These are phyloP conservation scores for Trichoderma hamatum DNA, from an alignment of 2,329 filamentous ascomycete genomes.

Conservation along the genomic window DNA sequence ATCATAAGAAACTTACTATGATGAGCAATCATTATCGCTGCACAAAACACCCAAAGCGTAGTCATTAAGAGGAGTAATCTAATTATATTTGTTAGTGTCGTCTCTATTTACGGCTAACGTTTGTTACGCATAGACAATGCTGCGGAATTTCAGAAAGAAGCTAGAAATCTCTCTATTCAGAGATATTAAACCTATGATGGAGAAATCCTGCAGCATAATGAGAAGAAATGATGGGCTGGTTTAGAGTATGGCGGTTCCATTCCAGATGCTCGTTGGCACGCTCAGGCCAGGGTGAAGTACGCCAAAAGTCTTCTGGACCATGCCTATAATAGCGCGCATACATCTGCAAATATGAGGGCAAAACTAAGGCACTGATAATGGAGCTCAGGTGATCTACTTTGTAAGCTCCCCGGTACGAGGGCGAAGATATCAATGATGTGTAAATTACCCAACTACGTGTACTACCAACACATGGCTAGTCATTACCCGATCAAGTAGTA, in stretches of 20 bases:
- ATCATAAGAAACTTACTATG: too few species aligned
- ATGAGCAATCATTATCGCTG: too few species aligned
- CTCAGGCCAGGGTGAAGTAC: not conserved
- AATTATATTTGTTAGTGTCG: too few species aligned
- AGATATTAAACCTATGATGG: too few species aligned
- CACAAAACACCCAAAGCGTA: too few species aligned
- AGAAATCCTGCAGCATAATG: too few species aligned
- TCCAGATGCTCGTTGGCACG: not conserved
- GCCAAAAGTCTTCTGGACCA: not conserved
- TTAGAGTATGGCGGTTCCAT: too few species aligned
- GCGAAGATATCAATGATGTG: not conserved
- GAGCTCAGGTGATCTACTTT: not conserved
- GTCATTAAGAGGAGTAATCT: too few species aligned
- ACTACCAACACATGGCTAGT: not conserved
- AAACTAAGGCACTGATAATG: not conserved
- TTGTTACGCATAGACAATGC: too few species aligned
- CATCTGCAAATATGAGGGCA: not conserved
- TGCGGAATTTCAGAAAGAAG: too few species aligned
- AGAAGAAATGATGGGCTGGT: not conserved
- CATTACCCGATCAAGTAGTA: not conserved
- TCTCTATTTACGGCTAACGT: too few species aligned
- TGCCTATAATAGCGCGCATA: not conserved
- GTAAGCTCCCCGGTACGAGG: not conserved
- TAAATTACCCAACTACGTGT: not conserved
- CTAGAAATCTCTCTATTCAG: too few species aligned